Evolutionary conservation across 108 stramenopile species (phyloP).

Genomic region (Seminavis robusta): DNA sequence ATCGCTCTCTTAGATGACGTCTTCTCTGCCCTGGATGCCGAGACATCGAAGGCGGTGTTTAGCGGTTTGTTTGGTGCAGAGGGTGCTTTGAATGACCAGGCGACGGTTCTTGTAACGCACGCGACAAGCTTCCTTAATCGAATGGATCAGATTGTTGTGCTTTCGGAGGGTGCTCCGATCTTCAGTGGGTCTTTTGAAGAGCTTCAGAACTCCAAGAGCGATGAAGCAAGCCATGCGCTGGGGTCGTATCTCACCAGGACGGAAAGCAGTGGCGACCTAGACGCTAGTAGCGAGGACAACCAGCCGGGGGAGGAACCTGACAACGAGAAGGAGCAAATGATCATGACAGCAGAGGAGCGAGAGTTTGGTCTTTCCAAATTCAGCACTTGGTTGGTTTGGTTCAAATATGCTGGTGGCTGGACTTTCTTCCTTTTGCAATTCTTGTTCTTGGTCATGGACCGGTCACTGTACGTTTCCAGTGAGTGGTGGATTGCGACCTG

Average conservation of each 20-base stretch:
- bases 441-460: slow-evolving; percentile 57
- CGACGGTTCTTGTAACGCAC: slow-evolving; percentile 83
- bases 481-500: slow-evolving; percentile 81
- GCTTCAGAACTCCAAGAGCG: slow-evolving; percentile 31
- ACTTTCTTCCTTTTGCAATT: slow-evolving; percentile 43
- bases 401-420: slow-evolving; percentile 64
- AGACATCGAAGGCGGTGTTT: slow-evolving; percentile 70
- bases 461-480: slow-evolving; percentile 56
- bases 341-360: slow-evolving; percentile 64
- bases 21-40: slow-evolving; percentile 84
- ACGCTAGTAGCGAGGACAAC: slow-evolving; percentile 8
- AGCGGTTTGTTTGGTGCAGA: slow-evolving; percentile 51
- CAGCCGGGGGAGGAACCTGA: not conserved
- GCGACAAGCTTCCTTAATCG: slow-evolving; percentile 70
- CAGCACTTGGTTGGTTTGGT: slow-evolving; percentile 71
- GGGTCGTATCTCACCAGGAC: slow-evolving; percentile 59
- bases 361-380: slow-evolving; percentile 64
- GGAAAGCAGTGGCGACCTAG: slow-evolving; percentile 52
- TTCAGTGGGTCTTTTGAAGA: slow-evolving; percentile 72
- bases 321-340: not conserved
- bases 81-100: slow-evolving; percentile 42
- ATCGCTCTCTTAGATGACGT: slow-evolving; percentile 85
- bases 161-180: slow-evolving; percentile 52
- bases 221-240: slow-evolving; percentile 36
- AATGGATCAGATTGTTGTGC: slow-evolving; percentile 65